Percentiles rank a stretch among this genome's conserved stretches.
These are phyloP conservation scores for Macadamia tetraphylla DNA, from an alignment of 164 flowering plant species.

Conservation along the genomic window DNA sequence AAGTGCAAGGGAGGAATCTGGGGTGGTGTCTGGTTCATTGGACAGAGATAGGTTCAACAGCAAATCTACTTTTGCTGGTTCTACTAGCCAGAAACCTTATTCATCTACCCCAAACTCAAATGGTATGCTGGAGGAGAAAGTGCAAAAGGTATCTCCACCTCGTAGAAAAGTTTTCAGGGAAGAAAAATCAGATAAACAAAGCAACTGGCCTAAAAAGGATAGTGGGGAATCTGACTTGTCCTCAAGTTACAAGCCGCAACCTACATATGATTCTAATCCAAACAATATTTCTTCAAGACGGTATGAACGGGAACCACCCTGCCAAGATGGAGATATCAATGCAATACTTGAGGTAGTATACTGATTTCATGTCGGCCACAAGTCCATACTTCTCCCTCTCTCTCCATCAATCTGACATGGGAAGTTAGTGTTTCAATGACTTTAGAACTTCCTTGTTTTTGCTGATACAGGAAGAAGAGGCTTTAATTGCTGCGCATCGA, in stretches of 20 bases:
- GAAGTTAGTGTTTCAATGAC: not conserved
- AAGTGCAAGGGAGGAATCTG: conserved; percentile 46
- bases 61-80: conserved; percentile 36
- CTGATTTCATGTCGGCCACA: not conserved
- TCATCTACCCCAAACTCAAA: conserved; percentile 34
- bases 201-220: conserved; percentile 52
- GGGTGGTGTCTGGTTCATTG: conserved; percentile 30
- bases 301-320: conserved; percentile 43
- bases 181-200: conserved; percentile 61
- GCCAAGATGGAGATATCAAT: conserved; percentile 57
- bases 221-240: conserved; percentile 36
- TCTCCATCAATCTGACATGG: not conserved
- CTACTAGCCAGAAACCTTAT: conserved; percentile 30
- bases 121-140: conserved; percentile 50
- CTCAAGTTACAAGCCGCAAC: conserved; percentile 42
- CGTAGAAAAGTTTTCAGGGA: conserved; percentile 67
- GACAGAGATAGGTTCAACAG: conserved; percentile 50
- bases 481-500: conserved; percentile 85
- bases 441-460: not conserved
- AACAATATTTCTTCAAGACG: conserved; percentile 37
- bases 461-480: conserved; percentile 85
- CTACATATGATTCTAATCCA: conserved; percentile 27
- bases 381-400: not conserved
- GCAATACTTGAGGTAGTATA: conserved; percentile 75
- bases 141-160: conserved; percentile 83